Evolutionary conservation across 164 flowering plant genomes (phyloP), one percentile per base, ranked within the genome.

Genomic region (Tinospora cordifolia): DNA sequence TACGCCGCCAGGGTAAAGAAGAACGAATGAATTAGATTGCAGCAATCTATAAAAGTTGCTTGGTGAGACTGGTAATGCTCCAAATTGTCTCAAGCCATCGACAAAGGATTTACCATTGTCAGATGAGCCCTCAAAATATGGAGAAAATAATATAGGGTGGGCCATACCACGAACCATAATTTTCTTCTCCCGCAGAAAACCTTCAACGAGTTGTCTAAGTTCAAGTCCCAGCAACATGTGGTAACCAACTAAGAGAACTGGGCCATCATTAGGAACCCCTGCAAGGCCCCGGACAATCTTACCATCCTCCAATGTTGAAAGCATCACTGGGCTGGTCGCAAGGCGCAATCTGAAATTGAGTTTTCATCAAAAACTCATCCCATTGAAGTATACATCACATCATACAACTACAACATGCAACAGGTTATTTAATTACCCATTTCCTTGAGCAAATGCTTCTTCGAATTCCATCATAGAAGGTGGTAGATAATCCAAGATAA

Each of bases 1-100:
- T 69, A 87, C 90, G 71, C 99, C 99, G 27, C 99, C 99, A 68
- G 99, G 99, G 79, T 89, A 94, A 63, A 94, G 93, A 73, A 94
- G 93, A 69, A 86, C 81, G 67, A 87, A 88, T 19, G 97, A 85
- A 40, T 92, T 92, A 26, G 82, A 67, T 17, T 88, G 77, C 26
- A 92, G 72, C 74, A 90, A 79, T 74, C 76, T 87, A 84, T 80
- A 94, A 63, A 94, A 68, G 76, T 90, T 87, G 78, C 80, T 82
- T 46, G 87, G 80, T 62, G 90, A 65, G 30, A 89, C 97, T 46
- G 99, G 97, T 41, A 82, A 21, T 17, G 88, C 95, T 63, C 99
- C 97, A 79, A 87, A 88, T 44, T 88, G 73, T 80, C 78, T 87
- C 21, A 88, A 4, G 72, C 67, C 44, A 76, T 94, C 99, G 66